Conservation (phyloP, 805 yeast genomes). For the Suhomyces sp. region DNA sequence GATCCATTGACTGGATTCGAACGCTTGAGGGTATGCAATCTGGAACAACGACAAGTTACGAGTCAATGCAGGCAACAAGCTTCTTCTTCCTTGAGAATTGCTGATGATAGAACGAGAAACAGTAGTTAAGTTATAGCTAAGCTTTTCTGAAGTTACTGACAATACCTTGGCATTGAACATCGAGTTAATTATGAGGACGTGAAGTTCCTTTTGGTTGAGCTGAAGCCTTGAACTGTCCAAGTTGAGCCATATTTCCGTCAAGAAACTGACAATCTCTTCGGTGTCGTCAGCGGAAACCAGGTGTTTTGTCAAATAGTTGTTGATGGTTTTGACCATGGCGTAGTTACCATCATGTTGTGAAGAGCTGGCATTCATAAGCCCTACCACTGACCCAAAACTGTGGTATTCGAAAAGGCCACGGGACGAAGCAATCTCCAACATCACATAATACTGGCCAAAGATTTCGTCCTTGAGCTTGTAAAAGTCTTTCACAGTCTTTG, state of each 20-base stretch:
- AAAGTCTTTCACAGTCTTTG: constrained; percentile 28
- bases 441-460: constrained; percentile 26
- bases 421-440: constrained; percentile 7
- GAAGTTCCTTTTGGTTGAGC: constrained; percentile 63
- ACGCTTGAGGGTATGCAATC: constrained; percentile 21
- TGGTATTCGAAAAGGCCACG: not conserved
- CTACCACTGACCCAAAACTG: constrained; percentile 1
- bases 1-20: constrained; percentile 51
- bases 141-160: constrained; percentile 28
- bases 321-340: constrained; percentile 21
- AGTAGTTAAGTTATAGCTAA: constrained; percentile 24
- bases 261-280: constrained; percentile 25
- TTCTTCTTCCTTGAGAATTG: constrained; percentile 60
- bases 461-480: constrained; percentile 45
- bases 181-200: constrained; percentile 52
- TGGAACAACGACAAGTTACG: constrained; percentile 46
- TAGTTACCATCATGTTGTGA: constrained; percentile 24
- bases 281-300: constrained; percentile 6
- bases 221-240: constrained; percentile 58
- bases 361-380: constrained; percentile 15
- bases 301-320: constrained; percentile 9
- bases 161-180: constrained; percentile 45
- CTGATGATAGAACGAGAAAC: constrained; percentile 45
- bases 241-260: constrained; percentile 54
- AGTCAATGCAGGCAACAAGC: constrained; percentile 61